Conservation (phyloP, 164 flowering plant genomes). For the Piper betle region DNA sequence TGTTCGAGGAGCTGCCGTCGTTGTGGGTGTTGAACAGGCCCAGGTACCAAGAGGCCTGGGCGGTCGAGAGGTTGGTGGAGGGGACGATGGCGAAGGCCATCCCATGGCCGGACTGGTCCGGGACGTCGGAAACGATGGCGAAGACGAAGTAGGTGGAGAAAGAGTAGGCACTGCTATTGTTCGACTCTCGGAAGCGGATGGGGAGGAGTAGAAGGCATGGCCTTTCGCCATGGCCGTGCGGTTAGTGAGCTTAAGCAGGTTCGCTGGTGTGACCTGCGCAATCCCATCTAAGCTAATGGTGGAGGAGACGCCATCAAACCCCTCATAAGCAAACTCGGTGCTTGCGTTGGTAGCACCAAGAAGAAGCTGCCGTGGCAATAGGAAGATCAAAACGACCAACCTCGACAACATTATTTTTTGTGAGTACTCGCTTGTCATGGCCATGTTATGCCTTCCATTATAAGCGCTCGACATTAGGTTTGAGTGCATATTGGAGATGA, state of each 20-base stretch:
- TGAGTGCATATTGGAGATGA: too few relatives aligned
- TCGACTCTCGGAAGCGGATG: conserved; percentile 10
- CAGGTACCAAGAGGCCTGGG: conserved; percentile 4
- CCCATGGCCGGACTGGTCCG: conserved; percentile 9
- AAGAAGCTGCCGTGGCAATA: neutral
- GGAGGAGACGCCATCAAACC: neutral
- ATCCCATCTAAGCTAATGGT: conserved; percentile 3
- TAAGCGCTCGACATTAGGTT: too few relatives aligned
- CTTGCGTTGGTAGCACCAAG: neutral
- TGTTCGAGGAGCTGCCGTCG: conserved; percentile 7
- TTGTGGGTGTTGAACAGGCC: conserved; percentile 14
- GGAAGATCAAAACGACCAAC: neutral
- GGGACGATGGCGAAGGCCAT: conserved; percentile 19
- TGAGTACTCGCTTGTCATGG: too few relatives aligned
- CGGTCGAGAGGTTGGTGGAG: conserved; percentile 2
- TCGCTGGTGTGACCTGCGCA: conserved; percentile 5
- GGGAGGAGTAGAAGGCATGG: conserved; percentile 8
- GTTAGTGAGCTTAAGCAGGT: conserved; percentile 8
- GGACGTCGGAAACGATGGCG: conserved; percentile 8
- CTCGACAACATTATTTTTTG: neutral
- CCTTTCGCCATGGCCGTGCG: neutral
- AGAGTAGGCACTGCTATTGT: conserved; percentile 3
- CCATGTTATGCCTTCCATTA: too few relatives aligned
- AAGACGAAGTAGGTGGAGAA: conserved; percentile 26
- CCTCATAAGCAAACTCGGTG: neutral